Evolutionary conservation across 2,329 filamentous ascomycete genomes (phyloP), one percentile per base, ranked within the genome.

Genomic region (Alternaria gansuensis): DNA sequence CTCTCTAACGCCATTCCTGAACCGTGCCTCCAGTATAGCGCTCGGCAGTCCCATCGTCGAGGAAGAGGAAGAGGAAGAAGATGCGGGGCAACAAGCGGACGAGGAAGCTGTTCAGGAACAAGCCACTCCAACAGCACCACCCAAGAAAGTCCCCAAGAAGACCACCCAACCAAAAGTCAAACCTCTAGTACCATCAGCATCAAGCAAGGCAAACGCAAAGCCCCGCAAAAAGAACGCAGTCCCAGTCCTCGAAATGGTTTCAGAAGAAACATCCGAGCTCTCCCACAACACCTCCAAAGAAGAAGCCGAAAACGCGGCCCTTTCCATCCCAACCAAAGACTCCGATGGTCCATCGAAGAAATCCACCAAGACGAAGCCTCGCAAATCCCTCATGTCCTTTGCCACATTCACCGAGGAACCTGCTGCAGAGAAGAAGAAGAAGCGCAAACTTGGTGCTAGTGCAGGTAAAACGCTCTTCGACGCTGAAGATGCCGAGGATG

Each of bases 1-100:
- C 77, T 97, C 93, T 4, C 92, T 97, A 64, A 98, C 94, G 0
- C 94, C 94, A 0, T 97, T 96, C 81, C 82, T 98, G 61, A 96
- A 93, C 76, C 87, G 89, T 50, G 89, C 87, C 26, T 87, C 83
- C 60, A 88, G 82, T 63, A 80, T 89, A 13, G 78, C 80, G n/a
- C 78, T 81, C 6, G 80, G 80, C 26, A 77, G 68, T 57, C 76
- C 78, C 29, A 81, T 77, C 29, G 67, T 74, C n/a, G 75, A 75
- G 39, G 72, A 74, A 34, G 65, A 71, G 8, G 59, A 62, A 21
- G 23, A 54, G 3, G 41, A 46, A 0, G 65, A 69, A 11, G 75
- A 74, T 39, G 71, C 70, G 24, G 64, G 69, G 17, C 44, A 55
- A 29, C 10, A 31, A 9, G 34, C 2, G 21, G 66, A 69, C 9